Evolutionary conservation across 2,329 filamentous ascomycete species (phyloP).

Genomic region (Myriangium duriaei): DNA sequence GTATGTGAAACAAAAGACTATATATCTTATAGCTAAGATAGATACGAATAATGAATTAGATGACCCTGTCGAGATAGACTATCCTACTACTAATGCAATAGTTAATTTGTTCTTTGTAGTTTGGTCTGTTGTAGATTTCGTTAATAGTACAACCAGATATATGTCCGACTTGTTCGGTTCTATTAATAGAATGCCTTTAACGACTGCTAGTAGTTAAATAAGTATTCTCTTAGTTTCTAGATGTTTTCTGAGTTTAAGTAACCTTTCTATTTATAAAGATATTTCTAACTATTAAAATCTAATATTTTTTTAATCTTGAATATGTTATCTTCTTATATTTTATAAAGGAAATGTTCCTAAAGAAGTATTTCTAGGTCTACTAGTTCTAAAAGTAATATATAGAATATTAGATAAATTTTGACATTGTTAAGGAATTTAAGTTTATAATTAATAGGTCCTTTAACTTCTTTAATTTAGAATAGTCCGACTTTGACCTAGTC

Average conservation of each 20-base stretch:
- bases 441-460: constrained; percentile 9
- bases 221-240: constrained; percentile 6
- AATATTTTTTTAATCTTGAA: not conserved
- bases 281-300: not conserved
- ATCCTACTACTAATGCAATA: no score
- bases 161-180: no score
- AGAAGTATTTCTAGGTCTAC: not conserved
- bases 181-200: not conserved
- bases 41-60: no score
- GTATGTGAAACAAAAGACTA: no score
- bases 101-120: no score
- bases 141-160: no score
- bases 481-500: constrained; percentile 8
- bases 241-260: constrained; percentile 4
- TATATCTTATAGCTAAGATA: no score
- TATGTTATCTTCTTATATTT: not conserved
- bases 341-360: not conserved
- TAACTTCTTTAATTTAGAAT: constrained; percentile 9
- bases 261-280: constrained; percentile 6
- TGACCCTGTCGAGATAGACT: no score
- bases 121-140: no score
- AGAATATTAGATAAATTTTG: constrained; percentile 11
- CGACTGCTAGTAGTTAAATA: not conserved
- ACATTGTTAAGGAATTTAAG: constrained; percentile 8
- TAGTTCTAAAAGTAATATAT: constrained; percentile 10